A percentile compares a stretch with the other conserved stretches of the same genome.
phyloP scores from a whole-genome alignment of 1,139 yeast species.

The Kodamaea alishanica region DNA sequence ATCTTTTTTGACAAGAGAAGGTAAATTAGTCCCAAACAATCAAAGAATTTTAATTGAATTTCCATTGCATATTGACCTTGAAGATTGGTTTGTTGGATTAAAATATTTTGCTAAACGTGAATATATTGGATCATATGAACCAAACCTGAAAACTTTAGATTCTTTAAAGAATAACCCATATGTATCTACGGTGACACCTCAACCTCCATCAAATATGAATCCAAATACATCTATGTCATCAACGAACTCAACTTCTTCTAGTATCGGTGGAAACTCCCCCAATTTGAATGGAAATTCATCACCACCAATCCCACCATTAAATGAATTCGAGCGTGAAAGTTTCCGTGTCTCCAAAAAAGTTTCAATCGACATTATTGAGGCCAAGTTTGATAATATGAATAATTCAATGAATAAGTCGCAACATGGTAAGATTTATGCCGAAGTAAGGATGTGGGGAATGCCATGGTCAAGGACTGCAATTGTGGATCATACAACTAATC shows the following conservation, averaged over 20 bases:
- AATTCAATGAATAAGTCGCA: slow-evolving; percentile 11
- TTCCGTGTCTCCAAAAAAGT: slow-evolving; percentile 57
- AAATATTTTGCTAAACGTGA: slow-evolving; percentile 65
- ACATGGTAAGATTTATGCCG: slow-evolving; percentile 50
- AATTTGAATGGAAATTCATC: slow-evolving; percentile 6
- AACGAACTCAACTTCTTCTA: not conserved
- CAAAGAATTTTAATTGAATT: slow-evolving; percentile 57
- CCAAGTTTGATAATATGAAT: slow-evolving; percentile 42
- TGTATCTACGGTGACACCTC: not conserved
- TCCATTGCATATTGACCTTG: slow-evolving; percentile 67
- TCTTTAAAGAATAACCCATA: not conserved
- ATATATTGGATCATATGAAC: slow-evolving; percentile 36
- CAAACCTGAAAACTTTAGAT: slow-evolving; percentile 2
- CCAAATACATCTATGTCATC: not conserved
- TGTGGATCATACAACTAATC: slow-evolving; percentile 46
- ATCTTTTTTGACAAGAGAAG: slow-evolving; percentile 32
- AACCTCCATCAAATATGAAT: not conserved
- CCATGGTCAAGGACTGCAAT: slow-evolving; percentile 70
- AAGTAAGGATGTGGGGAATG: slow-evolving; percentile 61
- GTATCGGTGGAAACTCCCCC: slow-evolving; percentile 1
- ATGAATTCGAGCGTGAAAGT: slow-evolving; percentile 30
- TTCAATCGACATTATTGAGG: slow-evolving; percentile 63
- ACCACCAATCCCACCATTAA: slow-evolving; percentile 11
- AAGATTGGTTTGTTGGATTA: slow-evolving; percentile 80
- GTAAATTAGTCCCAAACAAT: slow-evolving; percentile 30